phyloP scores from a whole-genome alignment of 83 land plant species.

The Thuja plicata region DNA sequence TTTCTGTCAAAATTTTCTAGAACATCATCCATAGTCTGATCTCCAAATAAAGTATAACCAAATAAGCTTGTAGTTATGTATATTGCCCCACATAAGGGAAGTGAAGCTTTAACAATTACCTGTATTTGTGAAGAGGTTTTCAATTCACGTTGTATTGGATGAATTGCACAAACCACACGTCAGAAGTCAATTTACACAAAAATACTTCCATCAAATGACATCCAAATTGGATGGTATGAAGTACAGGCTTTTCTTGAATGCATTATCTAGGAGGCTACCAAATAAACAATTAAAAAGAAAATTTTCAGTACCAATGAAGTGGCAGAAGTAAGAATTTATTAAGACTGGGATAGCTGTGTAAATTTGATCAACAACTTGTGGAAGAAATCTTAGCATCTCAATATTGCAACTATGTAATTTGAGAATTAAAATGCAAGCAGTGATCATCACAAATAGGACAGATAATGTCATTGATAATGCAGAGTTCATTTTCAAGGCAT shows the following conservation, averaged over 20 bases:
- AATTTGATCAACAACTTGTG: conserved; percentile 17
- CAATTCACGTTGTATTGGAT: conserved; percentile 52
- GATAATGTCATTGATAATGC: conserved; percentile 24
- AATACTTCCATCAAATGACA: background rate
- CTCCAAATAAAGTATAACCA: conserved; percentile 90
- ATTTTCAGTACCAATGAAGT: conserved; percentile 22
- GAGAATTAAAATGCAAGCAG: conserved; percentile 6
- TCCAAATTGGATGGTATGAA: background rate
- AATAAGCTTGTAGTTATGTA: conserved; percentile 70
- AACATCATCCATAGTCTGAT: conserved; percentile 71
- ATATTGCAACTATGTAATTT: conserved; percentile 12
- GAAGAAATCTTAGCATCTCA: conserved; percentile 19
- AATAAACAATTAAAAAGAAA: background rate
- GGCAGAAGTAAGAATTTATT: conserved; percentile 25
- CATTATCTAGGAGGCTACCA: background rate
- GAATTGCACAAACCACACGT: conserved; percentile 22
- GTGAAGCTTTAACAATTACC: conserved; percentile 52
- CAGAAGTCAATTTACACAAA: background rate
- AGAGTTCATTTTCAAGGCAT: conserved; percentile 16
- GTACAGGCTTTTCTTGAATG: background rate
- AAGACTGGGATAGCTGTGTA: conserved; percentile 19
- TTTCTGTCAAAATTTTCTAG: conserved; percentile 70
- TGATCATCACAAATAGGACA: conserved; percentile 16
- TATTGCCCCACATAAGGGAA: conserved; percentile 65
- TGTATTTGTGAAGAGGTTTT: conserved; percentile 39